Conservation (phyloP, 2,329 filamentous ascomycete species). For the Volutella citrinella region DNA sequence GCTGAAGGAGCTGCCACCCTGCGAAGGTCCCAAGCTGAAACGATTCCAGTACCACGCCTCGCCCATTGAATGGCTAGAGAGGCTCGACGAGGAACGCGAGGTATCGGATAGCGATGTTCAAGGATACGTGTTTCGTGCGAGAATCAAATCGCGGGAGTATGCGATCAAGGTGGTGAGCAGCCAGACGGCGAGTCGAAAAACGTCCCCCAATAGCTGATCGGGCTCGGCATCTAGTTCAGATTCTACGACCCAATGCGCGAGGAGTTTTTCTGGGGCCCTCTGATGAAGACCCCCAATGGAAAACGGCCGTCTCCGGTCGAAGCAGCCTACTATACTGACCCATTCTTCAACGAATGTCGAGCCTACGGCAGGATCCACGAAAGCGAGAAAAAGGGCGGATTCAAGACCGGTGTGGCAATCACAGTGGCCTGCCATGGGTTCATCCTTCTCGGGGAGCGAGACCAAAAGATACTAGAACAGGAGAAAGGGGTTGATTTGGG, state of each 20-base stretch:
- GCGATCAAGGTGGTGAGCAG: slow-evolving; percentile 18
- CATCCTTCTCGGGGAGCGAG: slow-evolving; percentile 9
- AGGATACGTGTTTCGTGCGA: slow-evolving; percentile 17
- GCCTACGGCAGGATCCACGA: slow-evolving; percentile 17
- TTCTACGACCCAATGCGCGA: slow-evolving; percentile 14
- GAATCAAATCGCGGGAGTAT: slow-evolving; percentile 12
- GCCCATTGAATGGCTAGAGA: slow-evolving; percentile 17
- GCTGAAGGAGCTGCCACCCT: slow-evolving; percentile 13
- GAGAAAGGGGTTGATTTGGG: slow-evolving; percentile 10
- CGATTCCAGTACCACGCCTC: slow-evolving; percentile 14
- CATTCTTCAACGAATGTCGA: slow-evolving; percentile 20
- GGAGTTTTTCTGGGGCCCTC: slow-evolving; percentile 16
- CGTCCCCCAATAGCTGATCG: neutral
- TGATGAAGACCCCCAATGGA: too few relatives aligned
- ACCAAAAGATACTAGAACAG: slow-evolving; percentile 4
- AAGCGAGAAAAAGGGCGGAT: neutral
- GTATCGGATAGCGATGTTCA: slow-evolving; percentile 5
- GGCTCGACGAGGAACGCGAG: slow-evolving; percentile 9
- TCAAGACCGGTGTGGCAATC: slow-evolving; percentile 2
- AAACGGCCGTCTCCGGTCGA: too few relatives aligned
- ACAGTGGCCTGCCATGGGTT: slow-evolving; percentile 14
- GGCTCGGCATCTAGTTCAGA: slow-evolving; percentile 12
- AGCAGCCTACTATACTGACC: slow-evolving; percentile 19
- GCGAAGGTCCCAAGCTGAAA: slow-evolving; percentile 14
- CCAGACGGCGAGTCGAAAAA: neutral